Base-by-base conservation (phyloP, 345 rosid species). In the Rhodamnia rubescens region DNA sequence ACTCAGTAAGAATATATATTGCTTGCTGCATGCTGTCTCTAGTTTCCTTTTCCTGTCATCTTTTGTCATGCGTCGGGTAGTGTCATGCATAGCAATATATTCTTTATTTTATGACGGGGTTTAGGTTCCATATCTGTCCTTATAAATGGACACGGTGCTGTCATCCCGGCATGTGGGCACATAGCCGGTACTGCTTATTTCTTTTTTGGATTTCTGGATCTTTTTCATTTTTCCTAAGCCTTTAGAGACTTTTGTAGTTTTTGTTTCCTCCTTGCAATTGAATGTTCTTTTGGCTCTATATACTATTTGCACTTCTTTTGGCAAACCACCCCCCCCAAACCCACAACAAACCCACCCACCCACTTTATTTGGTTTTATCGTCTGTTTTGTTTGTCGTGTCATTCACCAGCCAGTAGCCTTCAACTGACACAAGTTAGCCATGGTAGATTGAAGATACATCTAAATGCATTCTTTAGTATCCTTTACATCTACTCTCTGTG, bases 271-370 rank as follows among this genome's bases (percentile, higher is more conserved):
- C 8, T 47, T 47, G 50, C 50, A 47, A 47, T 47, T 47, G 8
- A 47, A 8, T 47, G 50, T 47, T 47, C 50, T 47, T 47, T 47
- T 47, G 50, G 50, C 50, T 47, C 50, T 47, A 47, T 47, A 47
- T 47, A 9, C 50, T 58, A n/a, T 58, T 7, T 61, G 27, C 5
- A 61, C 40, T 61, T 14, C 15, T 14, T 27, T 14, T 7, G 27
- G 74, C 0, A 59, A 50, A 4, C 53, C 16, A 5, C 53, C 0
- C 18, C 53, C 53, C 18, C 6, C 53, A 0, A 3, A 5, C 13
- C 4, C 53, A 1, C 15, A 7, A 2, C 1, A 29, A 1, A 3
- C 16, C 29, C 61, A 2, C 6, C 4, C 8, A 2, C 16, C 29
- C 6, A 7, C 4, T 5, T 49, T 11, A 12, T 49, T 49, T 49